phyloP scores from a whole-genome alignment of 2,329 filamentous ascomycete genomes.

The Coniochaeta prunicola region DNA sequence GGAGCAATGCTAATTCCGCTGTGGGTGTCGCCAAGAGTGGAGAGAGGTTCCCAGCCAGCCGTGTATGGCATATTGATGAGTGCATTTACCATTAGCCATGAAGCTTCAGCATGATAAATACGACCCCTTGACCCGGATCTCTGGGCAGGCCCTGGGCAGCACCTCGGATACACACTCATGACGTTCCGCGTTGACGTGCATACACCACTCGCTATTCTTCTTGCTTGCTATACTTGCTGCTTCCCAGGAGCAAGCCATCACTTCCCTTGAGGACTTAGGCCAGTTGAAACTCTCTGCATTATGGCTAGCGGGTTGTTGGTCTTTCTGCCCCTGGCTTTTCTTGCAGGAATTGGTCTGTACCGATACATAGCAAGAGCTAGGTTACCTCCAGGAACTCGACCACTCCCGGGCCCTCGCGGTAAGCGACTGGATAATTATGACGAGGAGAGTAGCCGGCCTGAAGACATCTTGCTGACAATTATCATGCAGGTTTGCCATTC shows the following conservation, averaged over 20 bases:
- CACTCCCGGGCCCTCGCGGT: slow-evolving; percentile 22
- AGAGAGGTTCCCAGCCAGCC: background rate
- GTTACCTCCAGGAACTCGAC: slow-evolving; percentile 12
- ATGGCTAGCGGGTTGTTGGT: background rate
- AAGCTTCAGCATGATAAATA: background rate
- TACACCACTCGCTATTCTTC: background rate
- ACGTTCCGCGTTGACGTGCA: background rate
- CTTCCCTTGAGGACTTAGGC: background rate
- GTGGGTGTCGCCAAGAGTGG: background rate
- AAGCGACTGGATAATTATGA: slow-evolving; percentile 1
- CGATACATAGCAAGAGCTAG: background rate
- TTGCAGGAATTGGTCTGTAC: background rate
- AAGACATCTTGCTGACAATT: slow-evolving; percentile 6
- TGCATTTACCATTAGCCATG: background rate
- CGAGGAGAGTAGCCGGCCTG: background rate
- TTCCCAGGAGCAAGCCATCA: background rate
- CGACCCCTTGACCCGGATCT: background rate
- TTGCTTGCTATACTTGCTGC: background rate
- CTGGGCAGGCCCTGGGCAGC: background rate
- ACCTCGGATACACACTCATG: background rate
- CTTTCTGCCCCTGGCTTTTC: background rate
- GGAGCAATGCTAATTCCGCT: background rate
- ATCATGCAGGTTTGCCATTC: slow-evolving; percentile 28
- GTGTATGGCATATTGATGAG: background rate
- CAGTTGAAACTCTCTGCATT: background rate